Evolutionary conservation across 1,284 basidiomycete species (phyloP).

Genomic region (Sporisorium sorghi): DNA sequence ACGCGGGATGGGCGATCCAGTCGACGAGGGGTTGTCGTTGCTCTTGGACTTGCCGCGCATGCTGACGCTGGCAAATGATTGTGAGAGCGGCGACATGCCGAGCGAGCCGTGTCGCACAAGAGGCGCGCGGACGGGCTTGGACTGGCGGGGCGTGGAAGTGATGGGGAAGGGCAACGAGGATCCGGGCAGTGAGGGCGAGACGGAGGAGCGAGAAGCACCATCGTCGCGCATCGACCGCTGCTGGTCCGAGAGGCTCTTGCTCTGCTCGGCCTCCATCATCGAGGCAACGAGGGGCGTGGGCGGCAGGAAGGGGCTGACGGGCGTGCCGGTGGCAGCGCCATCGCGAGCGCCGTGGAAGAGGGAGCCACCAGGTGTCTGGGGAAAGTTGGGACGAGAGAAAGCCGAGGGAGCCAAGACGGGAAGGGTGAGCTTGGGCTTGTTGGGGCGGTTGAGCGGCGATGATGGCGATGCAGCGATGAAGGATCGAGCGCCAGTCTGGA

Average conservation of each 20-base stretch:
- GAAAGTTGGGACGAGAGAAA: constrained; percentile 48
- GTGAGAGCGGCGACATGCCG: constrained; percentile 57
- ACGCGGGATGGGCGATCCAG: constrained; percentile 38
- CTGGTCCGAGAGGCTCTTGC: constrained; percentile 16
- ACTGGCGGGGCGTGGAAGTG: constrained; percentile 27
- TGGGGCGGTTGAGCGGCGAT: constrained; percentile 36
- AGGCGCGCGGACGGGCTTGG: constrained; percentile 29
- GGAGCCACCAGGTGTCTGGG: constrained; percentile 59
- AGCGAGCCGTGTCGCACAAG: constrained; percentile 52
- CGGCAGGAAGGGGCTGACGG: constrained; percentile 62
- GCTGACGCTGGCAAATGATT: constrained; percentile 55
- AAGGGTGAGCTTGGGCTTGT: constrained; percentile 42
- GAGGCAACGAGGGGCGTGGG: constrained; percentile 58
- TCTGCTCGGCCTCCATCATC: constrained; percentile 51
- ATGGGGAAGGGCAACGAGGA: constrained; percentile 27
- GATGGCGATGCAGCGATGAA: constrained; percentile 17
- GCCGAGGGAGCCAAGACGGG: constrained; percentile 34
- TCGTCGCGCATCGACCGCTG: constrained; percentile 13
- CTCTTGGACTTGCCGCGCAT: constrained; percentile 50
- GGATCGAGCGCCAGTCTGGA: background rate
- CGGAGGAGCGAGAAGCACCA: constrained; percentile 12
- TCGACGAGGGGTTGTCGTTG: constrained; percentile 37
- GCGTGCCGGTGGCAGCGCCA: constrained; percentile 58
- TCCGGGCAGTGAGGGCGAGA: constrained; percentile 23
- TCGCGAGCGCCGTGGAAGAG: constrained; percentile 59